A percentile compares a stretch with the other conserved stretches of the same genome.
phyloP scores from a whole-genome alignment of 1,139 yeast genomes.

The Saccharomyces hybrid region DNA sequence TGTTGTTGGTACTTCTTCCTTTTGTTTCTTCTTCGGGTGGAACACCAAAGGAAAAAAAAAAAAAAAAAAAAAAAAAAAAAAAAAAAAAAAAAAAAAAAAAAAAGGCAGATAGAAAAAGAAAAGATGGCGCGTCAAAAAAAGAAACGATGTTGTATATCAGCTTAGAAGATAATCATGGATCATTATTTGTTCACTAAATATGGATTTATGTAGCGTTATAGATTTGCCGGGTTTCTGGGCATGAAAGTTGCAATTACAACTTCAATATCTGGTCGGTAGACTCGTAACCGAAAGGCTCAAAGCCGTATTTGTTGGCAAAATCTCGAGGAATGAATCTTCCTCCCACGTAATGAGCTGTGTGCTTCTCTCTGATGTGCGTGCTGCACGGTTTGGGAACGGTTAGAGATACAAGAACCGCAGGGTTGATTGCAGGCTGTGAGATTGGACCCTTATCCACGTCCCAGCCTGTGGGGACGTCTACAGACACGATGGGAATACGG shows the following conservation, averaged over 20 bases:
- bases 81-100: background rate
- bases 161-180: background rate
- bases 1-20: background rate
- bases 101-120: background rate
- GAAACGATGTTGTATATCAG: background rate
- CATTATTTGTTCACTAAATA: background rate
- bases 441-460: constrained; percentile 82
- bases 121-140: constrained; percentile 1
- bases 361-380: constrained; percentile 34
- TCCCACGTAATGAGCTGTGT: constrained; percentile 64
- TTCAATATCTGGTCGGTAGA: constrained; percentile 45
- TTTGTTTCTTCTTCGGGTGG: background rate
- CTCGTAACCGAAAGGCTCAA: constrained; percentile 50
- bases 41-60: background rate
- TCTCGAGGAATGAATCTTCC: constrained; percentile 69
- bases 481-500: constrained; percentile 58
- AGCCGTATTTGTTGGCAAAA: constrained; percentile 66
- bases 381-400: constrained; percentile 95
- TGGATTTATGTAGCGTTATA: background rate
- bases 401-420: constrained; percentile 66
- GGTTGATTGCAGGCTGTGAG: constrained; percentile 40
- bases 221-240: background rate
- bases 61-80: background rate
- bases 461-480: constrained; percentile 96
- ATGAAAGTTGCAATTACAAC: constrained; percentile 9